Conservation (phyloP, 805 yeast genomes). For the Kazachstania bromeliacearum region DNA sequence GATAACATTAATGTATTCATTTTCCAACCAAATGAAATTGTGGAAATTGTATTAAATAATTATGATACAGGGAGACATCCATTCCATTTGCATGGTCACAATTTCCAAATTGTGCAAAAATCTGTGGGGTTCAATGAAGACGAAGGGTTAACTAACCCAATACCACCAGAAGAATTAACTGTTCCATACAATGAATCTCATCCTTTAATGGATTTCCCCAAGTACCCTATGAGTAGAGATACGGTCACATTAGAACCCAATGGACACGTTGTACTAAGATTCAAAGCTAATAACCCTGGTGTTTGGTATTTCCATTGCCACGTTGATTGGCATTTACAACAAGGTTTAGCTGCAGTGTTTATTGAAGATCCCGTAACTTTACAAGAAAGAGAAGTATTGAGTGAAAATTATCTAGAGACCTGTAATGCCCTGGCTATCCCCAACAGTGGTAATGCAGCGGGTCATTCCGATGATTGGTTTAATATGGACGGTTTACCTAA, state of each 20-base stretch:
- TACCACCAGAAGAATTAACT: conserved; percentile 27
- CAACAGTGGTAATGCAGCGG: conserved; percentile 66
- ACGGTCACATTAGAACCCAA: conserved; percentile 59
- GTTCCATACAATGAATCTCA: conserved; percentile 44
- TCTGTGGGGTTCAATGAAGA: conserved; percentile 37
- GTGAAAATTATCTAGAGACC: conserved; percentile 39
- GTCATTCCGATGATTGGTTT: conserved; percentile 43
- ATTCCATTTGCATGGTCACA: conserved; percentile 71
- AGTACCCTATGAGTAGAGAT: conserved; percentile 58
- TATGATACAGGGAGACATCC: conserved; percentile 74
- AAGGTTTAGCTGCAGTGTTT: conserved; percentile 65
- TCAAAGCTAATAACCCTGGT: conserved; percentile 82
- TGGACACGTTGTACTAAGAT: conserved; percentile 61
- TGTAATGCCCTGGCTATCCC: conserved; percentile 42
- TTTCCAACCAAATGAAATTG: conserved; percentile 48
- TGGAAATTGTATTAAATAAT: conserved; percentile 73
- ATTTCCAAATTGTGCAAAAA: conserved; percentile 52
- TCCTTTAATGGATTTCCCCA: conserved; percentile 39
- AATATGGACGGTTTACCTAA: conserved; percentile 50
- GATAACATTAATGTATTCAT: conserved; percentile 57
- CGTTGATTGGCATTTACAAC: conserved; percentile 76
- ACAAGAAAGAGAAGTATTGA: conserved; percentile 35
- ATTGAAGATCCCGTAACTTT: conserved; percentile 59
- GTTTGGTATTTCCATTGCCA: conserved; percentile 94
- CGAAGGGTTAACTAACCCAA: conserved; percentile 14